A percentile compares a stretch with the other conserved stretches of the same genome.
These are phyloP conservation scores for Lentithecium fluviatile DNA, from an alignment of 495 filamentous ascomycete species.

Conservation along the genomic window DNA sequence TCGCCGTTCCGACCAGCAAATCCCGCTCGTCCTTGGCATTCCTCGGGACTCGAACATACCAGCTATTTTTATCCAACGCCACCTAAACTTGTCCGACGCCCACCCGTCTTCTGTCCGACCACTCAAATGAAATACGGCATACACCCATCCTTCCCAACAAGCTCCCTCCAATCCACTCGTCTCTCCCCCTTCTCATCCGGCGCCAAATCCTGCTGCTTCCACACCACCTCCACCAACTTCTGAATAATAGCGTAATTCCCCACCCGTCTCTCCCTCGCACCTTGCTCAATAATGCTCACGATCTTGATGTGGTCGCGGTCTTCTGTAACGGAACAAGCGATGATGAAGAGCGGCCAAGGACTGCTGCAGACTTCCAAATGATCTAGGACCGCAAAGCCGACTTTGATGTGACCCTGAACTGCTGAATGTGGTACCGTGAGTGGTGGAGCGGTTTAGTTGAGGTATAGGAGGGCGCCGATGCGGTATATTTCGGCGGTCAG, in stretches of 20 bases:
- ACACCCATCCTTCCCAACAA: neutral
- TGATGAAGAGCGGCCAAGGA: slow-evolving; percentile 28
- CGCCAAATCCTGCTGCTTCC: neutral
- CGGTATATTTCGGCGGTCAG: slow-evolving; percentile 27
- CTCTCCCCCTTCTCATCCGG: neutral
- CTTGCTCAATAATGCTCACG: slow-evolving; percentile 2
- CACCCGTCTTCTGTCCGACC: too few species aligned
- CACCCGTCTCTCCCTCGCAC: neutral
- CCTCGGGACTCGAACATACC: too few species aligned
- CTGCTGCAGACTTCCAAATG: slow-evolving; percentile 24
- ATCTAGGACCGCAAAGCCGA: slow-evolving; percentile 9
- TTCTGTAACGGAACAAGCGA: slow-evolving; percentile 7
- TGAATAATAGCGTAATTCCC: neutral
- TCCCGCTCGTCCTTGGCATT: too few species aligned
- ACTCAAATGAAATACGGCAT: neutral
- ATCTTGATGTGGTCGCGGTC: slow-evolving; percentile 10
- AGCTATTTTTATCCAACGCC: too few species aligned
- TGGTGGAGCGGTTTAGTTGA: slow-evolving; percentile 11
- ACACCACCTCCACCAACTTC: neutral
- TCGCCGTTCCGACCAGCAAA: too few species aligned
- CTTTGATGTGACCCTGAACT: neutral
- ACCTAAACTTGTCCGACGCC: too few species aligned
- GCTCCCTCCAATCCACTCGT: neutral
- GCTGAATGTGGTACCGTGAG: neutral
- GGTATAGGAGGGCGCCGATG: slow-evolving; percentile 17